phyloP scores from a whole-genome alignment of 2,329 filamentous ascomycete species.

The Helicocarpus griseus region DNA sequence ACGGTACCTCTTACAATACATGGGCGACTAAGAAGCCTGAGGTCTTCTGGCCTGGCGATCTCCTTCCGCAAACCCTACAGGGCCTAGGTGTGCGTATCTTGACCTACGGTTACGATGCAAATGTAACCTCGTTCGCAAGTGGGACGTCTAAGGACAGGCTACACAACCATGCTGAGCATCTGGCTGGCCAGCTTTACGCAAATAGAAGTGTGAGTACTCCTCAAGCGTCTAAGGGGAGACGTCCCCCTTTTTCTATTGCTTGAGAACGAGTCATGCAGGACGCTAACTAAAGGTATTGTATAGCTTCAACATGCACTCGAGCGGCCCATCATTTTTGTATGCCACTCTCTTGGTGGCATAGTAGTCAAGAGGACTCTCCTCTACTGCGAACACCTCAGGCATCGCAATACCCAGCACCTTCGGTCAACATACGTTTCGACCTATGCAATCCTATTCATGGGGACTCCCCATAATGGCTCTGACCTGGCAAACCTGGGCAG shows the following conservation, averaged over 20 bases:
- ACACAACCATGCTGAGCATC: conserved; percentile 60
- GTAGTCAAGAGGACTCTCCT: conserved; percentile 61
- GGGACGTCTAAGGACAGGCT: conserved; percentile 56
- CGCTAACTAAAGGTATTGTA: conserved; percentile 8
- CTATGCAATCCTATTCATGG: conserved; percentile 66
- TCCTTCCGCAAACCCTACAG: conserved; percentile 53
- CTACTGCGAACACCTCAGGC: conserved; percentile 53
- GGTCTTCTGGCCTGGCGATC: conserved; percentile 60
- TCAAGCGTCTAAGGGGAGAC: conserved; percentile 9
- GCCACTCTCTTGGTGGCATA: conserved; percentile 64
- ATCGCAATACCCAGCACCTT: conserved; percentile 48
- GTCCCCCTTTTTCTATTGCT: background rate
- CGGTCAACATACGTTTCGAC: conserved; percentile 65
- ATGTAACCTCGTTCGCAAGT: conserved; percentile 43
- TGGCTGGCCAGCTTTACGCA: conserved; percentile 53
- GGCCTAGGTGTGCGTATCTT: conserved; percentile 53
- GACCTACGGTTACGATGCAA: conserved; percentile 67
- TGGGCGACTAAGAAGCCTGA: conserved; percentile 48
- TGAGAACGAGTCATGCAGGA: background rate
- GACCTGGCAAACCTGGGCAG: conserved; percentile 59
- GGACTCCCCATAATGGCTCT: conserved; percentile 64
- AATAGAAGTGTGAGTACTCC: conserved; percentile 50
- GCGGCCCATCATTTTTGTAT: conserved; percentile 66
- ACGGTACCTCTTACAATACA: conserved; percentile 55
- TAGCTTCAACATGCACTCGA: conserved; percentile 40